These are phyloP conservation scores for Leccinum variicolor DNA, from an alignment of 768 basidiomycete genomes.

Conservation along the genomic window DNA sequence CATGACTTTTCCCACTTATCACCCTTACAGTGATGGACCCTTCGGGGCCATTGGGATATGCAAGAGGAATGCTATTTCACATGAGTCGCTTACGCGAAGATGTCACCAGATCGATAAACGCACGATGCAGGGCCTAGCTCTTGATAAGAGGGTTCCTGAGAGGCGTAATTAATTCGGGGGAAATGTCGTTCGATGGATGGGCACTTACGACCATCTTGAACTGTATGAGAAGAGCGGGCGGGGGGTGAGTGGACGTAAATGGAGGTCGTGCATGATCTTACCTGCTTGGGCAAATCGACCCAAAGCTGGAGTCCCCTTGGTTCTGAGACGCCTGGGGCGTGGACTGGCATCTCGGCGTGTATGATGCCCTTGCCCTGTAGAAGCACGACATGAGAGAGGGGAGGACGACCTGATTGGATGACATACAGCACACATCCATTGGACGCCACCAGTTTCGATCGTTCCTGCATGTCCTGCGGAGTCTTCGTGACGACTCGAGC, in stretches of 20 bases:
- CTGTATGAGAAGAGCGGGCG: conserved; percentile 32
- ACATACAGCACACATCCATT: conserved; percentile 90
- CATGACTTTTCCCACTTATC: conserved; percentile 87
- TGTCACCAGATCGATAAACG: conserved; percentile 16
- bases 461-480: conserved; percentile 82
- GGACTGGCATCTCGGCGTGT: conserved; percentile 88
- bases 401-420: not conserved
- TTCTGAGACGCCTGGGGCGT: conserved; percentile 60
- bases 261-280: conserved; percentile 19
- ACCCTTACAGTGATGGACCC: conserved; percentile 74
- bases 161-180: not conserved
- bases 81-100: not conserved
- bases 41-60: conserved; percentile 66
- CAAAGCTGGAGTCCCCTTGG: conserved; percentile 87
- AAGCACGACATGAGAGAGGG: not conserved
- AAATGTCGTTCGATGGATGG: not conserved
- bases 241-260: conserved; percentile 14
- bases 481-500: conserved; percentile 83
- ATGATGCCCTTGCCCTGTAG: conserved; percentile 65
- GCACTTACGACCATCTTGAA: conserved; percentile 70
- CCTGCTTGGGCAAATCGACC: conserved; percentile 76
- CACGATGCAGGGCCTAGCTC: conserved; percentile 68
- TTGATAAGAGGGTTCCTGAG: conserved; percentile 76
- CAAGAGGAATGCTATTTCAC: conserved; percentile 60
- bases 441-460: conserved; percentile 79